These are phyloP conservation scores for Boletus reticulatus DNA, from an alignment of 768 basidiomycete genomes.

Conservation along the genomic window DNA sequence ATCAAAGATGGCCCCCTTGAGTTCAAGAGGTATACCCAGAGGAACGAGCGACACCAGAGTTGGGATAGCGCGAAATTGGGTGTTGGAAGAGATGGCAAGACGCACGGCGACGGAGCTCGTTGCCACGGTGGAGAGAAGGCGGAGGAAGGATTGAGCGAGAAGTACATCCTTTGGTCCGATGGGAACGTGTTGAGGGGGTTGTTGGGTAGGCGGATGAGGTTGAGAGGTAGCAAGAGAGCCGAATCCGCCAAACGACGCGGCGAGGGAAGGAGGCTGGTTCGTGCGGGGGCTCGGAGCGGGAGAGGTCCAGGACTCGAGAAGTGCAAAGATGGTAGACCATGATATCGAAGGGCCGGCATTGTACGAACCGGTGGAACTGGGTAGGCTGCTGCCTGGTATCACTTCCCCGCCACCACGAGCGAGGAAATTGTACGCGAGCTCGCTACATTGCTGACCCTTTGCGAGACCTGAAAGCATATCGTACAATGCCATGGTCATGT, in stretches of 20 bases:
- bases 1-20: constrained; percentile 84
- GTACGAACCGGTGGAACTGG: constrained; percentile 34
- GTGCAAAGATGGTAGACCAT: constrained; percentile 73
- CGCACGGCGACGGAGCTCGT: constrained; percentile 75
- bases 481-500: constrained; percentile 77
- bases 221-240: constrained; percentile 27
- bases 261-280: constrained; percentile 40
- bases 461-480: constrained; percentile 87
- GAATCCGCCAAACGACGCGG: constrained; percentile 30
- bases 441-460: constrained; percentile 81
- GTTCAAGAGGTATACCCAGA: constrained; percentile 80
- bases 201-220: constrained; percentile 34
- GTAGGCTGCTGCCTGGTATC: constrained; percentile 55
- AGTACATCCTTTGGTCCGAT: constrained; percentile 71
- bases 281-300: constrained; percentile 47
- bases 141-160: constrained; percentile 78
- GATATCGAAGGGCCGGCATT: constrained; percentile 60
- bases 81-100: constrained; percentile 70
- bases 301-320: constrained; percentile 72
- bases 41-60: constrained; percentile 78
- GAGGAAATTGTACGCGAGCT: constrained; percentile 87
- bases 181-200: constrained; percentile 40
- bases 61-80: constrained; percentile 77
- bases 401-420: constrained; percentile 72
- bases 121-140: constrained; percentile 73